These are phyloP conservation scores for Penicillium dipodomyicola DNA, from an alignment of 495 filamentous ascomycete species.

Conservation along the genomic window DNA sequence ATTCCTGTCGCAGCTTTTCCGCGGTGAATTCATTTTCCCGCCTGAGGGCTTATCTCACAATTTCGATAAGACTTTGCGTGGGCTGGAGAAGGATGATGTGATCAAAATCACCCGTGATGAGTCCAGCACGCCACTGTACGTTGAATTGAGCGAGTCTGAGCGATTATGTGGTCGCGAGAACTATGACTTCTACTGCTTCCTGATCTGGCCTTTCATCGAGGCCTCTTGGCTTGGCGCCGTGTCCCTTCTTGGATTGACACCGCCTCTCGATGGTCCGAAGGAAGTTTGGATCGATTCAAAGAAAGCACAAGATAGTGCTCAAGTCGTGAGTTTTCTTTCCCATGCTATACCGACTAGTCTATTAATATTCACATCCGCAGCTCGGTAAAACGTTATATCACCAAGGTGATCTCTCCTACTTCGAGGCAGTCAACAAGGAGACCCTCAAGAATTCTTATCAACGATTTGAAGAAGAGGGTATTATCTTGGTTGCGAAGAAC, in stretches of 20 bases:
- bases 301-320: constrained; percentile 77
- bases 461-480: constrained; percentile 87
- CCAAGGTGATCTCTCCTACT: constrained; percentile 94
- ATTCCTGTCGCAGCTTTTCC: constrained; percentile 90
- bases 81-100: constrained; percentile 78
- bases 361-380: constrained; percentile 41
- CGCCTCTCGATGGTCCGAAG: constrained; percentile 57
- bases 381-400: constrained; percentile 96
- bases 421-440: constrained; percentile 97
- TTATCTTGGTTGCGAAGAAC: constrained; percentile 67
- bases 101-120: constrained; percentile 63
- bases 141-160: constrained; percentile 76
- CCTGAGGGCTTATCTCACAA: constrained; percentile 78
- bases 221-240: constrained; percentile 87
- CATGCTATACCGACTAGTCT: background rate
- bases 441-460: constrained; percentile 89
- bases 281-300: constrained; percentile 75
- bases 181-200: constrained; percentile 96
- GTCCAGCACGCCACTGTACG: constrained; percentile 53
- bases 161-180: constrained; percentile 80
- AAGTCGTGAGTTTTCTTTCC: constrained; percentile 57
- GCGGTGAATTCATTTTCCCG: constrained; percentile 95
- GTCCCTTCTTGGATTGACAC: constrained; percentile 78
- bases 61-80: constrained; percentile 70
- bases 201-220: constrained; percentile 98